Conservation (phyloP, 148 eudicot genomes). For the Talinum fruticosum region DNA sequence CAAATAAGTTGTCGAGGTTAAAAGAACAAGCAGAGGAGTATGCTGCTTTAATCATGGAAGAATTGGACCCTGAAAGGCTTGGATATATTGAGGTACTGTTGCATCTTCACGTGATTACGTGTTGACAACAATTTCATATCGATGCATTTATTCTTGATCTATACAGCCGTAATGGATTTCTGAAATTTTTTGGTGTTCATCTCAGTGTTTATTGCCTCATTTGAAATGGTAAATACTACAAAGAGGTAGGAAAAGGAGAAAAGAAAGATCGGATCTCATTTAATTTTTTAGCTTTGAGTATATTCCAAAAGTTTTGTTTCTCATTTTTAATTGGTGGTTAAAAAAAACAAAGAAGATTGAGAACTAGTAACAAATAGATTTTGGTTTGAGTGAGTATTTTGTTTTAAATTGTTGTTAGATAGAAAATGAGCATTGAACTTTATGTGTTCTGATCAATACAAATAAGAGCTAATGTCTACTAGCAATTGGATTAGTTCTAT, state of each 20-base stretch:
- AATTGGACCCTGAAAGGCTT: slow-evolving; percentile 84
- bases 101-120: slow-evolving; percentile 10
- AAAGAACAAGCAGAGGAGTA: slow-evolving; percentile 93
- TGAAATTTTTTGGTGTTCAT: neutral
- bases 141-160: neutral
- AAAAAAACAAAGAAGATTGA: too few species aligned
- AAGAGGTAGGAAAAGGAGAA: neutral
- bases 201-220: neutral
- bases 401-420: too few species aligned
- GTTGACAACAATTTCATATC: neutral
- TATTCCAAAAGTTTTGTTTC: too few species aligned
- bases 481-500: too few species aligned
- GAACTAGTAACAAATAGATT: too few species aligned
- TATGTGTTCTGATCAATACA: too few species aligned
- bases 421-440: too few species aligned
- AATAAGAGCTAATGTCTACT: too few species aligned
- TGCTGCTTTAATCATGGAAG: slow-evolving; percentile 98
- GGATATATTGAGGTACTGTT: slow-evolving; percentile 92
- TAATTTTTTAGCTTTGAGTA: too few species aligned
- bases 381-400: too few species aligned
- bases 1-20: slow-evolving; percentile 75
- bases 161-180: neutral
- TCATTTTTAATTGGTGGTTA: too few species aligned
- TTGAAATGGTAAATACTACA: neutral
- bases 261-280: too few species aligned